Conservation (phyloP, 2,329 filamentous ascomycete species). For the Thielaviopsis ethacetica region DNA sequence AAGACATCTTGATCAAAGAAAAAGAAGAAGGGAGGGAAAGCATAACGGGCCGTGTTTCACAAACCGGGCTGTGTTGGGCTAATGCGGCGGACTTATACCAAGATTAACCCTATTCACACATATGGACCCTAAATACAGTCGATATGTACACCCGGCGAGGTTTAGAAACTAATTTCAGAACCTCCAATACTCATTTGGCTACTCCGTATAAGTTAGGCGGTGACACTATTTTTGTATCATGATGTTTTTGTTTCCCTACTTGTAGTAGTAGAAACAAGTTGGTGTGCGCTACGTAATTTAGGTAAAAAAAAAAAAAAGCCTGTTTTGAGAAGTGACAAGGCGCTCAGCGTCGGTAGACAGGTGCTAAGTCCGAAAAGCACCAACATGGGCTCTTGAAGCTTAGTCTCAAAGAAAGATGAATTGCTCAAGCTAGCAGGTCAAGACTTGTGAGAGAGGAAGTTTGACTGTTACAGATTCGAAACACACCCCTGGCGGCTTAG, state of each 20-base stretch:
- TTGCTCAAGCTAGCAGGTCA: not conserved
- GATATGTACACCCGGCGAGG: no score
- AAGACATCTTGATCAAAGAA: no score
- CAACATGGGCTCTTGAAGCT: not conserved
- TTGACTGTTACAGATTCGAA: conserved; percentile 12
- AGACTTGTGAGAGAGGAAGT: not conserved
- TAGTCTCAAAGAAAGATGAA: not conserved
- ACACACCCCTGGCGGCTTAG: conserved; percentile 9
- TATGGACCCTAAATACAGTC: not conserved
- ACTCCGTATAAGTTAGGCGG: not conserved
- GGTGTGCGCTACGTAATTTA: not conserved
- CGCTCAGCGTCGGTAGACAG: no score
- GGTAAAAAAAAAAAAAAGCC: not conserved
- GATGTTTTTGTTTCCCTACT: not conserved
- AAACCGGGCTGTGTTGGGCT: not conserved
- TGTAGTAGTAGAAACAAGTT: no score
- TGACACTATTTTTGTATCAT: not conserved
- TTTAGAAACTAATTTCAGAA: no score
- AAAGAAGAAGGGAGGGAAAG: not conserved
- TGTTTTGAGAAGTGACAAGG: not conserved
- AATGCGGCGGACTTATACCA: not conserved
- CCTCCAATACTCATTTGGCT: no score
- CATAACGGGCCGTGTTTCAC: not conserved
- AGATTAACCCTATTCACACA: not conserved
- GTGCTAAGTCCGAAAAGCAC: no score